phyloP scores from a whole-genome alignment of 768 basidiomycete genomes.

The Amanita thiersii region DNA sequence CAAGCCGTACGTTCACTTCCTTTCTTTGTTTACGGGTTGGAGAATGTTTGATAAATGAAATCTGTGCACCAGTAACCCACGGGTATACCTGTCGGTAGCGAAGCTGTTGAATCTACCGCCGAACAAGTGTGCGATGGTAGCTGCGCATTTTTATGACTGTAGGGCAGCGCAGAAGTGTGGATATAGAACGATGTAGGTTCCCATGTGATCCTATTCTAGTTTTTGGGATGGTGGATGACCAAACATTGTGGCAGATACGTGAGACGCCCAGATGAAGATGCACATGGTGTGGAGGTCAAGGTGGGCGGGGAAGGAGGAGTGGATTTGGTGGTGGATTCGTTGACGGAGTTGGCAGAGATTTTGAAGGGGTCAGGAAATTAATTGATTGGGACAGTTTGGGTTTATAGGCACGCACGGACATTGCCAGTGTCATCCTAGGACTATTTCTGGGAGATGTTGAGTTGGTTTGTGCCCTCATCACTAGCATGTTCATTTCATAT shows the following conservation, averaged over 20 bases:
- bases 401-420: too few species aligned
- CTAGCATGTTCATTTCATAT: too few species aligned
- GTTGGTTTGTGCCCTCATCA: too few species aligned
- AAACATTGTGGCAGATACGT: constrained; percentile 28
- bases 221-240: not conserved
- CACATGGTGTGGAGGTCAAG: constrained; percentile 19
- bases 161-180: constrained; percentile 43
- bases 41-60: not conserved
- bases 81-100: constrained; percentile 41
- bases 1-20: constrained; percentile 45
- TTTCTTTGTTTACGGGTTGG: not conserved
- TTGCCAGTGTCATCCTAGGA: too few species aligned
- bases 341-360: constrained; percentile 37
- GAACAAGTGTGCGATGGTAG: constrained; percentile 52
- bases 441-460: too few species aligned
- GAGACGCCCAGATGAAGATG: constrained; percentile 40
- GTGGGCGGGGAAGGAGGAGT: constrained; percentile 40
- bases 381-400: too few species aligned
- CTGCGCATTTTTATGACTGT: constrained; percentile 53
- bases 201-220: too few species aligned
- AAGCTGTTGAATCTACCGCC: constrained; percentile 43
- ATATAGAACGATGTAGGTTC: constrained; percentile 42
- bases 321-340: constrained; percentile 45
- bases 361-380: too few species aligned
- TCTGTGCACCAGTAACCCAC: constrained; percentile 30